phyloP scores from a whole-genome alignment of 2,329 filamentous ascomycete species.

The Aphanocladium album region DNA sequence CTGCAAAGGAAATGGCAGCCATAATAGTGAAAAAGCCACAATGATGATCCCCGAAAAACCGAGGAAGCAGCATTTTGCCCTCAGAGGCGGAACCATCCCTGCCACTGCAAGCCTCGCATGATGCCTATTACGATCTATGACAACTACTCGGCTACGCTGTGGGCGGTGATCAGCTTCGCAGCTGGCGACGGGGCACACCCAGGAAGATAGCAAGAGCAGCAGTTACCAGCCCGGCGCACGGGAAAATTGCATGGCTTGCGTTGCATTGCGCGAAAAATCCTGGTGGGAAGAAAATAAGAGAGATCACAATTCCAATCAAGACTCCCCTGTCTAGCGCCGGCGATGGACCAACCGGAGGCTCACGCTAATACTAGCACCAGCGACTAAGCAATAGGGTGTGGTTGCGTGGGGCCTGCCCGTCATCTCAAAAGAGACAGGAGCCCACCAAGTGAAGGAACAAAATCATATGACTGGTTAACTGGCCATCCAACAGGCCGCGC shows the following conservation, averaged over 20 bases:
- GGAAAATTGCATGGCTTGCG: neutral
- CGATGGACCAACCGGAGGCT: slow-evolving; percentile 1
- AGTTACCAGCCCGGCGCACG: neutral
- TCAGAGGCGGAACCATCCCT: neutral
- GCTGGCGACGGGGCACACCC: neutral
- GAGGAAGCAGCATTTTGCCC: neutral
- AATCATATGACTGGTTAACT: neutral
- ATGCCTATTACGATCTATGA: neutral
- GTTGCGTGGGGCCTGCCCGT: slow-evolving; percentile 4
- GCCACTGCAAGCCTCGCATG: neutral
- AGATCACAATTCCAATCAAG: slow-evolving; percentile 6
- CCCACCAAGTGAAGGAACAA: neutral
- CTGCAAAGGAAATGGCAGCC: neutral
- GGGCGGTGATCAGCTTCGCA: neutral
- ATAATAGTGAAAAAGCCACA: neutral
- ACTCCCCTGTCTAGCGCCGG: slow-evolving; percentile 5
- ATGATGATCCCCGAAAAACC: slow-evolving; percentile 2
- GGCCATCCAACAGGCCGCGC: too few species aligned
- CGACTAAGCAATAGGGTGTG: neutral
- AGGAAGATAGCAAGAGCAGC: neutral
- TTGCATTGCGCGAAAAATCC: neutral
- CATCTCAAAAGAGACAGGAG: slow-evolving; percentile 8
- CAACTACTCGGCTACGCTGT: neutral
- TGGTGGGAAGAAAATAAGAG: slow-evolving; percentile 1
- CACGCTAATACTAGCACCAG: neutral